These are phyloP conservation scores for Trichophaea hybrida DNA, from an alignment of 2,329 filamentous ascomycete species.

Conservation along the genomic window DNA sequence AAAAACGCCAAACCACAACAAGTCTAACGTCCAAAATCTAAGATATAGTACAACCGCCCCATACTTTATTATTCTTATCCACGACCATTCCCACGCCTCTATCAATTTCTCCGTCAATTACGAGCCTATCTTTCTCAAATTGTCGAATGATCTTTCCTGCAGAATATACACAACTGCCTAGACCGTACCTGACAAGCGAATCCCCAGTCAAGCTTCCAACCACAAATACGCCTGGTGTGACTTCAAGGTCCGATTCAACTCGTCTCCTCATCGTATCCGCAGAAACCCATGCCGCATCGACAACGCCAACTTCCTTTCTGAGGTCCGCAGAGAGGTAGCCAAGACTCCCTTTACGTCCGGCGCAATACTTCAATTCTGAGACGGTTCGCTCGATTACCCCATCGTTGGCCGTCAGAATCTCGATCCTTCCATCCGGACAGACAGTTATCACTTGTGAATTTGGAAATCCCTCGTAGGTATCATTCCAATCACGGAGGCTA, in stretches of 20 bases:
- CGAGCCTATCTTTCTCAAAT: neutral
- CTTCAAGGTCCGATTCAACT: conserved; percentile 39
- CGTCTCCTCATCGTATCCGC: conserved; percentile 41
- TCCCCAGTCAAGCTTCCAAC: conserved; percentile 47
- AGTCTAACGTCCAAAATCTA: neutral
- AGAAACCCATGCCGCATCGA: conserved; percentile 33
- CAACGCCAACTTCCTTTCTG: conserved; percentile 35
- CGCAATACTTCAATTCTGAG: conserved; percentile 40
- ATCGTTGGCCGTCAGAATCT: conserved; percentile 35
- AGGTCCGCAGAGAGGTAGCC: conserved; percentile 38
- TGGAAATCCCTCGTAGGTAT: conserved; percentile 40
- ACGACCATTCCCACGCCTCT: neutral
- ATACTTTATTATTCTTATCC: neutral
- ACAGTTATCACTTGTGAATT: conserved; percentile 38
- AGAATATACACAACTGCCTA: conserved; percentile 44
- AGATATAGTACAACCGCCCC: neutral
- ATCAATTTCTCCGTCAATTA: neutral
- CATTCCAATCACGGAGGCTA: neutral
- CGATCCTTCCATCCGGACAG: conserved; percentile 31
- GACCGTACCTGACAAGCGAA: conserved; percentile 45
- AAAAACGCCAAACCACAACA: too few species aligned
- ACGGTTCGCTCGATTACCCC: conserved; percentile 35
- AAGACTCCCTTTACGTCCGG: conserved; percentile 43
- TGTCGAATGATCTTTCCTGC: conserved; percentile 36
- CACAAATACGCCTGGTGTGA: conserved; percentile 41